These are phyloP conservation scores for Prototheca wickerhamii DNA, from an alignment of 163 green algal species.

Conservation along the genomic window DNA sequence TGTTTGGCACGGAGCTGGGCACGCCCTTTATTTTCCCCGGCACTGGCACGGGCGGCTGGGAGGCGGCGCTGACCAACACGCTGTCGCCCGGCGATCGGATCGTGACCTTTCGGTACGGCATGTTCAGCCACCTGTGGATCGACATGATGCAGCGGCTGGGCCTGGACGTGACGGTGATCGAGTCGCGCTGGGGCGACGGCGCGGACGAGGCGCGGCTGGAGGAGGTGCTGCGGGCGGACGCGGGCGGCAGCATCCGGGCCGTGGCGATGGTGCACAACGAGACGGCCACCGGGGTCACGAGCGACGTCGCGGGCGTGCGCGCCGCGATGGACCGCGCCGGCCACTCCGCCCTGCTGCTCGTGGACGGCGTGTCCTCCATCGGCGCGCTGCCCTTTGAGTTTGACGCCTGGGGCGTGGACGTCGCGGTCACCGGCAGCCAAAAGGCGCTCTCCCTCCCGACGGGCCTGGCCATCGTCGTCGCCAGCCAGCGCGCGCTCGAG, in stretches of 20 bases:
- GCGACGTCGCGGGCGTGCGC: slow-evolving; percentile 53
- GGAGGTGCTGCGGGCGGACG: slow-evolving; percentile 48
- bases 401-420: slow-evolving; percentile 94
- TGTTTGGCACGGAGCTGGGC: slow-evolving; percentile 59
- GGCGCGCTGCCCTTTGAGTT: slow-evolving; percentile 84
- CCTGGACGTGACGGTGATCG: slow-evolving; percentile 78
- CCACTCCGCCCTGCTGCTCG: slow-evolving; percentile 88
- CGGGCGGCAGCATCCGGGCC: slow-evolving; percentile 86
- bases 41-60: slow-evolving; percentile 83
- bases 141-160: slow-evolving; percentile 95
- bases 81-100: slow-evolving; percentile 93
- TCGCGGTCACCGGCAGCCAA: slow-evolving; percentile 91
- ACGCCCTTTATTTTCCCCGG: slow-evolving; percentile 92
- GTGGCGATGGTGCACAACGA: slow-evolving; percentile 97
- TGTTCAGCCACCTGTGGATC: slow-evolving; percentile 93
- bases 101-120: slow-evolving; percentile 80
- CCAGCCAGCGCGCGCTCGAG: slow-evolving; percentile 59
- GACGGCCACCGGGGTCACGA: slow-evolving; percentile 89
- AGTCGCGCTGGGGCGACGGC: slow-evolving; percentile 82
- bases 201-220: slow-evolving; percentile 59
- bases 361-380: slow-evolving; percentile 83
- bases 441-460: slow-evolving; percentile 95
- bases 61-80: slow-evolving; percentile 90
- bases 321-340: slow-evolving; percentile 62
- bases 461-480: slow-evolving; percentile 79